Evolutionary conservation across 768 basidiomycete genomes (phyloP).

Genomic region (Podaxis mareebaensis): DNA sequence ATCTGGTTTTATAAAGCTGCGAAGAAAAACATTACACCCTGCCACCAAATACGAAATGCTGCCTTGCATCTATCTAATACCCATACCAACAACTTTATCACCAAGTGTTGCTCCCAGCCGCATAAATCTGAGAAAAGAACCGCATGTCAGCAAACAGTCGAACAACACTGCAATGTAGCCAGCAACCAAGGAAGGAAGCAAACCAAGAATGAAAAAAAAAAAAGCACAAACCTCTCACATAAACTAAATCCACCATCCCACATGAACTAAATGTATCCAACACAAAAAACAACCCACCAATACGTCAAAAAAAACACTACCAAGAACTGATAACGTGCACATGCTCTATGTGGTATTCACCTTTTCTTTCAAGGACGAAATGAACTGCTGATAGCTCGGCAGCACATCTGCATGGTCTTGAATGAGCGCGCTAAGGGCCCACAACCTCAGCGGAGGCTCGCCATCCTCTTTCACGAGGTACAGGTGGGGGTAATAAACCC

Average conservation of each 20-base stretch:
- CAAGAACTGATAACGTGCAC: too few relatives aligned
- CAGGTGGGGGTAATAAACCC: conserved; percentile 89
- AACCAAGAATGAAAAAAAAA: background rate
- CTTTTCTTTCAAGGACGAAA: conserved; percentile 89
- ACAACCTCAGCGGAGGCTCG: conserved; percentile 89
- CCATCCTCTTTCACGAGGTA: conserved; percentile 99
- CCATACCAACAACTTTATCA: background rate
- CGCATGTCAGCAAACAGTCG: background rate
- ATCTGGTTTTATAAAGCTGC: background rate
- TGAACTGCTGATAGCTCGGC: conserved; percentile 96
- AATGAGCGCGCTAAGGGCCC: conserved; percentile 93
- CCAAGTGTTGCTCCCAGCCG: conserved; percentile 25
- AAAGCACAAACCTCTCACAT: background rate
- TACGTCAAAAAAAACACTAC: background rate
- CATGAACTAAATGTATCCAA: background rate
- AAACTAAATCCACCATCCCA: background rate
- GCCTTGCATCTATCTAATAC: background rate
- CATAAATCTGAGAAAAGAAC: conserved; percentile 27
- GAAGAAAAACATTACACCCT: background rate
- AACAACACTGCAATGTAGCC: background rate
- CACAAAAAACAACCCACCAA: background rate
- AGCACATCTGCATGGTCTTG: conserved; percentile 95
- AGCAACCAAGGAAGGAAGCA: background rate
- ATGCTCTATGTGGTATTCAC: conserved; percentile 39
- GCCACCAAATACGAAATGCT: background rate